Evolutionary conservation across 148 eudicot genomes (phyloP).

Genomic region (Cornus suecica): DNA sequence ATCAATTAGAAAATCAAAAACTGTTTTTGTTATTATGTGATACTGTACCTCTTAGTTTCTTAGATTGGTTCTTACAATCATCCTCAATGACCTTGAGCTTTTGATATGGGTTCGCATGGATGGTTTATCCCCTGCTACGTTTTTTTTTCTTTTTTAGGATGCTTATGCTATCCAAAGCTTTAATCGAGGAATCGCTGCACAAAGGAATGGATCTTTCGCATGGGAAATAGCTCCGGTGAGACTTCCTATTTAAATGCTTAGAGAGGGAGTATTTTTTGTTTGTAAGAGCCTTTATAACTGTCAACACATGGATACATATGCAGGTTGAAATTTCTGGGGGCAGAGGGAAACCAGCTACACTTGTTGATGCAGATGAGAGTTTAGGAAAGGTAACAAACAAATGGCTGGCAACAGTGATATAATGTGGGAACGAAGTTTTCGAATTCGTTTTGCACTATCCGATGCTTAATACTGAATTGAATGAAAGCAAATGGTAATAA

Average conservation of each 20-base stretch:
- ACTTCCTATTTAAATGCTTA: constrained; percentile 4
- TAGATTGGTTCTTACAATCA: background rate
- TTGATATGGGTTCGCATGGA: background rate
- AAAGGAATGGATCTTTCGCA: constrained; percentile 70
- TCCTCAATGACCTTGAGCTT: background rate
- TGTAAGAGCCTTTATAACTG: constrained; percentile 1
- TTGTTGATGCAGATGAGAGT: constrained; percentile 77
- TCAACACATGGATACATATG: background rate
- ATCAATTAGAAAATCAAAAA: background rate
- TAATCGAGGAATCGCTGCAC: constrained; percentile 80
- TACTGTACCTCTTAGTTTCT: constrained; percentile 1
- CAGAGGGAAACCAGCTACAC: constrained; percentile 54
- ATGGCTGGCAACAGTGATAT: background rate
- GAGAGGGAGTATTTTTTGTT: background rate
- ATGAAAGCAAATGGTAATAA: background rate
- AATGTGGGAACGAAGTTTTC: background rate
- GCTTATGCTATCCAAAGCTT: constrained; percentile 87
- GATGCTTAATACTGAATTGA: background rate
- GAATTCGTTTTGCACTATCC: background rate
- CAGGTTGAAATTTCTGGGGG: constrained; percentile 68
- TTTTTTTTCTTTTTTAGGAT: constrained; percentile 43
- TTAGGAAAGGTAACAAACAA: constrained; percentile 56
- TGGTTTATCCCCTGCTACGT: background rate
- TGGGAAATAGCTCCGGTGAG: constrained; percentile 97
- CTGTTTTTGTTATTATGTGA: background rate